These are phyloP conservation scores for Leucogyrophana mollusca DNA, from an alignment of 768 basidiomycete genomes.

Conservation along the genomic window DNA sequence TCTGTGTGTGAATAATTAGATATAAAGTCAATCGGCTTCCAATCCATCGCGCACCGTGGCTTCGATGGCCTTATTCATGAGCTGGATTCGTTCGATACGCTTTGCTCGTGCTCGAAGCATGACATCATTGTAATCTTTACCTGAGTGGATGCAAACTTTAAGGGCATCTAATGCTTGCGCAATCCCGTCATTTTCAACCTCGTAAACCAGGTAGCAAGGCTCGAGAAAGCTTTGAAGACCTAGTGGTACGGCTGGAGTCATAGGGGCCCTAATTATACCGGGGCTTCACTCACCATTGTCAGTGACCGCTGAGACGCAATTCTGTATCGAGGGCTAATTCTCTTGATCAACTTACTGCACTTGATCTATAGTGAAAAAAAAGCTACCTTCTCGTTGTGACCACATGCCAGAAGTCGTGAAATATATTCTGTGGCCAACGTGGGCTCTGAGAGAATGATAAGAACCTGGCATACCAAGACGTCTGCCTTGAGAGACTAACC, in stretches of 20 bases:
- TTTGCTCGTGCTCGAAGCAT: constrained; percentile 41
- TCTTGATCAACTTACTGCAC: neutral
- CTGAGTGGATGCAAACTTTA: constrained; percentile 32
- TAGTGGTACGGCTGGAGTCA: constrained; percentile 21
- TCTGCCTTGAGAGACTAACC: constrained; percentile 24
- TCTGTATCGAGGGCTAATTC: constrained; percentile 72
- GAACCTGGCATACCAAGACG: neutral
- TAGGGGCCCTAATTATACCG: neutral
- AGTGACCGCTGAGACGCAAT: constrained; percentile 61
- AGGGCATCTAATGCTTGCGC: constrained; percentile 36
- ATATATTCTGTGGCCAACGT: constrained; percentile 59
- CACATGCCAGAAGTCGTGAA: constrained; percentile 63
- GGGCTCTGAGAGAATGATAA: constrained; percentile 46
- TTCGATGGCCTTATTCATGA: constrained; percentile 41
- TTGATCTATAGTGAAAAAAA: neutral
- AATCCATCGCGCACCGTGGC: constrained; percentile 39
- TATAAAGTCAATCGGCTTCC: neutral
- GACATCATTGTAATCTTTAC: constrained; percentile 33
- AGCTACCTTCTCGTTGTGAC: constrained; percentile 80
- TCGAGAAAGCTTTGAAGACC: constrained; percentile 62
- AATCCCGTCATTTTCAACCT: constrained; percentile 44
- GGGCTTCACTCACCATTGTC: constrained; percentile 53
- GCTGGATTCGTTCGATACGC: constrained; percentile 41
- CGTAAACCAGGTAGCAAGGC: constrained; percentile 54
- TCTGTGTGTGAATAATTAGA: constrained; percentile 6